A percentile compares a stretch with the other conserved stretches of the same genome.
Evolutionary conservation across 768 basidiomycete genomes (phyloP).

Genomic region (Xerocomellus intermedius): DNA sequence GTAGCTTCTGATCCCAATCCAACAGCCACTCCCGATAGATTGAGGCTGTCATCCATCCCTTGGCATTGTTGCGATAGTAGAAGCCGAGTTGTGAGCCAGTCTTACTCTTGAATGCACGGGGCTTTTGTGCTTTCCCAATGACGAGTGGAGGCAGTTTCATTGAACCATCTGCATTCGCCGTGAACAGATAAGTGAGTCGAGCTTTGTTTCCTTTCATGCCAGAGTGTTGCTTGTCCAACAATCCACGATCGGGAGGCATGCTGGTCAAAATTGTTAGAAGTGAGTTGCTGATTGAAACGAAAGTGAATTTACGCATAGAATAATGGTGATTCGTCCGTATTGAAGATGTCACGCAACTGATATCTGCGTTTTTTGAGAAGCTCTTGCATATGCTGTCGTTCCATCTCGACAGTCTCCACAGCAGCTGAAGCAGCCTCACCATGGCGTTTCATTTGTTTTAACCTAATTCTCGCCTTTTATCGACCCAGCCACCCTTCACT

Average conservation of each 20-base stretch:
- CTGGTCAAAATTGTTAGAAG: not conserved
- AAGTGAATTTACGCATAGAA: too few species aligned
- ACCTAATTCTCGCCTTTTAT: too few species aligned
- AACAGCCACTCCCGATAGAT: not conserved
- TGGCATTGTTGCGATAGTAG: not conserved
- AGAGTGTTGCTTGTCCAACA: not conserved
- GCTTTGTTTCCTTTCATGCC: conserved; percentile 1
- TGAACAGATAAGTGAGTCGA: not conserved
- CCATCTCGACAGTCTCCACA: too few species aligned
- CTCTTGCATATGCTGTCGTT: too few species aligned
- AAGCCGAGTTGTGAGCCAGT: not conserved
- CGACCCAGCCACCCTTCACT: too few species aligned
- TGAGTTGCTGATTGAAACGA: too few species aligned
- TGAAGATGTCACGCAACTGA: too few species aligned
- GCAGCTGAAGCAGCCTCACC: conserved; percentile 35
- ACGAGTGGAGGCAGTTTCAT: not conserved
- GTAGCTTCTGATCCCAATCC: not conserved
- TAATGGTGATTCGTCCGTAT: too few species aligned
- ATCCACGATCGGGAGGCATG: not conserved
- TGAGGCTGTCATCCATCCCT: not conserved
- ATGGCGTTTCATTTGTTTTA: conserved; percentile 13
- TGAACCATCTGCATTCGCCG: not conserved
- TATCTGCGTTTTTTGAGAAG: too few species aligned
- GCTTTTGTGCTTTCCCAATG: not conserved
- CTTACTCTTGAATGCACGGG: not conserved